Conservation (phyloP, 225 moss, liverwort and hornwort species). For the Pseudisothecium myosuroides region DNA sequence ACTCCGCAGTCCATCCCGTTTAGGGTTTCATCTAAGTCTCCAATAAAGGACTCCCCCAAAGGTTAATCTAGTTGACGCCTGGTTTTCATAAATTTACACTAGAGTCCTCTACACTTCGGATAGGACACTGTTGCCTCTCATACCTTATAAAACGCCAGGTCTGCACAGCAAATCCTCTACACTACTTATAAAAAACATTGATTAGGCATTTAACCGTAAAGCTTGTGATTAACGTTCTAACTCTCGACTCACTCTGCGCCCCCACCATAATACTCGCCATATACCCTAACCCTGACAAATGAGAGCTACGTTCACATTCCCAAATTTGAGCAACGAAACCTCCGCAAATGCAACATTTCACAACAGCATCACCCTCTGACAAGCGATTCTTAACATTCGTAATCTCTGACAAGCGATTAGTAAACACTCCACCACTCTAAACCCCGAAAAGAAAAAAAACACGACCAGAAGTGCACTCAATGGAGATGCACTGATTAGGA, state of each 20-base stretch:
- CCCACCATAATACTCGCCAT: neutral
- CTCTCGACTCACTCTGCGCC: neutral
- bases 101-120: neutral
- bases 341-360: neutral
- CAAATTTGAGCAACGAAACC: neutral
- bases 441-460: neutral
- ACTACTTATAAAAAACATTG: too few species aligned
- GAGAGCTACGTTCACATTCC: neutral
- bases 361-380: neutral
- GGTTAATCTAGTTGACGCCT: neutral
- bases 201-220: neutral
- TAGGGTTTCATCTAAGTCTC: neutral
- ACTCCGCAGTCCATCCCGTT: neutral
- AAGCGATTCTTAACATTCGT: neutral
- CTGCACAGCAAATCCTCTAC: neutral
- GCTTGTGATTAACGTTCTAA: neutral
- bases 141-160: neutral
- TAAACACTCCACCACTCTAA: neutral
- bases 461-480: neutral
- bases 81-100: neutral
- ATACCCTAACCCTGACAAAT: neutral
- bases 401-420: too few species aligned
- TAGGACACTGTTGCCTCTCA: neutral
- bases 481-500: neutral
- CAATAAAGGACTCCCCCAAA: neutral